phyloP scores from a whole-genome alignment of 2,329 filamentous ascomycete genomes.

The Arthroderma uncinatum region DNA sequence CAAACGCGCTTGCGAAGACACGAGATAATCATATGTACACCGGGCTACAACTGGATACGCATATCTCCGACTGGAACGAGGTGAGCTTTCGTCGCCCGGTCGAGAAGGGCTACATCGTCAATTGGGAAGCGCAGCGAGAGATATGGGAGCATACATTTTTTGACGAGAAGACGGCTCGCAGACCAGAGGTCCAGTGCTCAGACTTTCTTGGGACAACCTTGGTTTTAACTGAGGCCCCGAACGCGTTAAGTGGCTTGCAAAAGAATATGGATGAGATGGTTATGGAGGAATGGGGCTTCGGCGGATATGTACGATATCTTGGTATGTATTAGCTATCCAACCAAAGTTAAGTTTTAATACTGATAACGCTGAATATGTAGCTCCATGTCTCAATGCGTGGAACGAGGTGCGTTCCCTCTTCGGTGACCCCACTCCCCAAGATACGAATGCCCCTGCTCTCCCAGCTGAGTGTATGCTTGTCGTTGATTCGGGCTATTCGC shows the following conservation, averaged over 20 bases:
- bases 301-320: conserved; percentile 66
- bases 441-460: conserved; percentile 30
- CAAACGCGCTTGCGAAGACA: conserved; percentile 80
- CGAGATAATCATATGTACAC: conserved; percentile 70
- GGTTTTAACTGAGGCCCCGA: conserved; percentile 74
- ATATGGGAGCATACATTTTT: conserved; percentile 91
- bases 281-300: conserved; percentile 94
- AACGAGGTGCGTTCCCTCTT: conserved; percentile 63
- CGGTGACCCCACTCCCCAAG: conserved; percentile 42
- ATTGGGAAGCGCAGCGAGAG: conserved; percentile 91
- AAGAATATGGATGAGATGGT: conserved; percentile 90
- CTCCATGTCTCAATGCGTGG: conserved; percentile 67
- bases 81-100: conserved; percentile 77
- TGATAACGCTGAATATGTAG: conserved; percentile 32
- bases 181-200: conserved; percentile 28
- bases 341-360: background rate
- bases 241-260: conserved; percentile 68
- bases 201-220: conserved; percentile 74
- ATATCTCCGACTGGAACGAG: conserved; percentile 81
- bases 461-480: conserved; percentile 76
- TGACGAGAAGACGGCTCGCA: conserved; percentile 52
- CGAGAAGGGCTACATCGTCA: conserved; percentile 89
- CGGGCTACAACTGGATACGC: conserved; percentile 58
- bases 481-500: conserved; percentile 84
- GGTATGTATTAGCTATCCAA: conserved; percentile 40